phyloP scores from a whole-genome alignment of 2,329 filamentous ascomycete genomes.

The Sarocladium strictum region DNA sequence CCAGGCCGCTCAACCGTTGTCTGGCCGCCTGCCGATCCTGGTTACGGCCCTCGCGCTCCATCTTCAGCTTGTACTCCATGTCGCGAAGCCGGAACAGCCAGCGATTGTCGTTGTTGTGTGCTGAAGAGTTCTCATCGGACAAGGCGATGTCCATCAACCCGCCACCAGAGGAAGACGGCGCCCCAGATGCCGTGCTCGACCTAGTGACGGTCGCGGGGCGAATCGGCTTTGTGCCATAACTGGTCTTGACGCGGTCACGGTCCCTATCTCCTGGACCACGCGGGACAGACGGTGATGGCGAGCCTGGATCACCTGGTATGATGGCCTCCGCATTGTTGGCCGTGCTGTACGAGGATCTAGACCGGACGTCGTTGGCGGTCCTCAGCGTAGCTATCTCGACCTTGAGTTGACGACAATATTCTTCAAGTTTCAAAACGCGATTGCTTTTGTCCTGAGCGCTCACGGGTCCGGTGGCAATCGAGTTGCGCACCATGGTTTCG shows the following conservation, averaged over 20 bases:
- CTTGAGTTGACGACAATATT: slow-evolving; percentile 57
- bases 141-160: slow-evolving; percentile 21
- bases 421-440: slow-evolving; percentile 49
- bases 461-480: slow-evolving; percentile 44
- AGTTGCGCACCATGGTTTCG: slow-evolving; percentile 70
- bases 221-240: slow-evolving; percentile 16
- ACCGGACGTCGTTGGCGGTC: slow-evolving; percentile 54
- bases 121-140: slow-evolving; percentile 16
- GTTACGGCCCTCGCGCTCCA: slow-evolving; percentile 79
- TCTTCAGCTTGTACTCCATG: slow-evolving; percentile 81
- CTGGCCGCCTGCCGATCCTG: slow-evolving; percentile 79
- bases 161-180: slow-evolving; percentile 13
- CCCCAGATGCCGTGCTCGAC: not conserved
- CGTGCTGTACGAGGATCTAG: slow-evolving; percentile 37
- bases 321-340: slow-evolving; percentile 29
- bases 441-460: slow-evolving; percentile 36
- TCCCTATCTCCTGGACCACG: slow-evolving; percentile 43
- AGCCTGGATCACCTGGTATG: slow-evolving; percentile 30
- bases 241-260: slow-evolving; percentile 24
- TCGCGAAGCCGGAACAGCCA: slow-evolving; percentile 85
- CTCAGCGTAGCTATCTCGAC: slow-evolving; percentile 65
- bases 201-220: not conserved
- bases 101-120: slow-evolving; percentile 52
- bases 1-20: slow-evolving; percentile 71
- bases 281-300: slow-evolving; percentile 48